Evolutionary conservation across 2,329 filamentous ascomycete species (phyloP).

Genomic region (Neopestalotiopsis sp.): DNA sequence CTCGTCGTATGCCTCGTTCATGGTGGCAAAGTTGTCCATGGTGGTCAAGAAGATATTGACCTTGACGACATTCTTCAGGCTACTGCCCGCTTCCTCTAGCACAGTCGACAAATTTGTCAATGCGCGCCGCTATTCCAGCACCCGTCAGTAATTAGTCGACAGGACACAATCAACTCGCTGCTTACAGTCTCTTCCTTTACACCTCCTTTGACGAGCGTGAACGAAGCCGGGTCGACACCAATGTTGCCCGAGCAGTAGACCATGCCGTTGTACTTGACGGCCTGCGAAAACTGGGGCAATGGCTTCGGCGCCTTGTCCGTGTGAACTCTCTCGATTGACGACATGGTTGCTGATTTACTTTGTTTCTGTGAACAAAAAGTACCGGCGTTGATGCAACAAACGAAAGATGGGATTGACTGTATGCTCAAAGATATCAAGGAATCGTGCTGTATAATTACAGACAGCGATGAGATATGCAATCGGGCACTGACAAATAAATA

Average conservation of each 20-base stretch:
- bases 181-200: conserved; percentile 59
- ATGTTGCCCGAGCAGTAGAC: conserved; percentile 75
- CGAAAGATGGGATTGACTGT: too few relatives aligned
- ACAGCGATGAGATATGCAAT: neutral
- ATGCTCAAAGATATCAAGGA: too few relatives aligned
- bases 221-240: conserved; percentile 60
- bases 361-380: too few relatives aligned
- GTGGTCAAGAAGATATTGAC: conserved; percentile 70
- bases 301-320: conserved; percentile 57
- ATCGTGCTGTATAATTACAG: too few relatives aligned
- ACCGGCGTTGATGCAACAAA: neutral
- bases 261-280: conserved; percentile 66
- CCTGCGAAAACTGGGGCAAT: conserved; percentile 64
- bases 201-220: conserved; percentile 60
- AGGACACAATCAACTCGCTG: too few relatives aligned
- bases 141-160: neutral
- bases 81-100: conserved; percentile 65
- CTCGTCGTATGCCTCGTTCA: conserved; percentile 62
- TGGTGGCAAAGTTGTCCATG: conserved; percentile 67
- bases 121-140: conserved; percentile 51
- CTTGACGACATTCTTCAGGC: conserved; percentile 67
- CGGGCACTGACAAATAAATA: neutral
- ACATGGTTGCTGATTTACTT: conserved; percentile 29
- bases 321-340: conserved; percentile 44
- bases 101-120: conserved; percentile 65